Base-by-base conservation (phyloP, 139 green algal genomes). In the Ulvella scutata region DNA sequence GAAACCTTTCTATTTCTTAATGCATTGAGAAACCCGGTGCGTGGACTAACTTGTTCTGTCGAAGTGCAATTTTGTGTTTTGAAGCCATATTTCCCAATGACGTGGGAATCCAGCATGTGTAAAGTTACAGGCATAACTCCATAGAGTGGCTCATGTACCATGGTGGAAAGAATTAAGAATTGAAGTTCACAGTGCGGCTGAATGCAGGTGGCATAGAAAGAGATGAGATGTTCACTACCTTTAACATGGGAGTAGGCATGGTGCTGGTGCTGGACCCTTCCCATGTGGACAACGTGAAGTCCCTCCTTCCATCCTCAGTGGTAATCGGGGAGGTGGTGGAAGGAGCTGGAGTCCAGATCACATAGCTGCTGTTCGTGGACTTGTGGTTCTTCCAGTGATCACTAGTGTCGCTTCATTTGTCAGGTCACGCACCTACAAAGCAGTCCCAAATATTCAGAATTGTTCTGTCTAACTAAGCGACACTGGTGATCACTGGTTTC, bases 181-280 rank as follows among this genome's bases (percentile, higher is more conserved):
- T 79, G 33, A 3, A 13, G 26, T 77, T 20, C 72, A 43, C 3
- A 37, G 31, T 23, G 38, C 59, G 4, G 9, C 31, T 17, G 3
- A 35, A 17, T 77, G 72, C 82, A 90, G 82, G 82, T 90, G 89
- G 20, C 13, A 67, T 98, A 36, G 75, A 79, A 1, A 82, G 91
- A 2, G 74, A 79, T 2, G 94, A 98, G 84, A 98, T 98, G 94
- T 91, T 90, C 77, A 85, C 90, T 33, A 98, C 95, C 1, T 98
- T 98, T 90, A 98, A 98, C 87, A 93, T 96, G 88, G 94, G 94
- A 13, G 85, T 98, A 36, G 94, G 94, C 39, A 90, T 98, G 84
- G 79, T 98, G 10, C 74, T 92, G 37, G 87, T 98, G 23, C 87
- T 98, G 44, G 74, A 81, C 0, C 38, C 62, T 3, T 61, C 43